phyloP scores from a whole-genome alignment of 371 early-diverging fungal genomes.

The Mucor irregularis region DNA sequence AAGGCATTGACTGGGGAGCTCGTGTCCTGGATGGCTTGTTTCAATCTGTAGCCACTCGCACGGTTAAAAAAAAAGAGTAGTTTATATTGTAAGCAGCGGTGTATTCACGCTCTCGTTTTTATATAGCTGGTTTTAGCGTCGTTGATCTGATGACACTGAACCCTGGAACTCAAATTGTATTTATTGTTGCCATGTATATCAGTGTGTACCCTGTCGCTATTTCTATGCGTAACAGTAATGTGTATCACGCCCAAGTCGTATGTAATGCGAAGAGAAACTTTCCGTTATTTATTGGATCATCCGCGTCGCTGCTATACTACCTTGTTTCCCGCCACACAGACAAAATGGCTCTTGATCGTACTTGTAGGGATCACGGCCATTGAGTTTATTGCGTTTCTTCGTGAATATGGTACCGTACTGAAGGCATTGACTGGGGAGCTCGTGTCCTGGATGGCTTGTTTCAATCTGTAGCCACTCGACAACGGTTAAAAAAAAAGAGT shows the following conservation, averaged over 20 bases:
- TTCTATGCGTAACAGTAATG: constrained; percentile 43
- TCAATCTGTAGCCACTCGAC: constrained; percentile 44
- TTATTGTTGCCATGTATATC: constrained; percentile 42
- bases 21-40: constrained; percentile 38
- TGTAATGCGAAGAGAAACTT: constrained; percentile 34
- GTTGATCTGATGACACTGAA: constrained; percentile 32
- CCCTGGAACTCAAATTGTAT: constrained; percentile 31
- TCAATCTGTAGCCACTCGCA: constrained; percentile 45
- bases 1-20: constrained; percentile 28
- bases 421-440: constrained; percentile 28
- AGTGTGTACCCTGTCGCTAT: constrained; percentile 41
- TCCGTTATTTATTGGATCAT: constrained; percentile 40
- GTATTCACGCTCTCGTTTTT: neutral
- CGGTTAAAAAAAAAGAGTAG: constrained; percentile 19
- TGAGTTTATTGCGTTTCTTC: constrained; percentile 33
- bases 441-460: constrained; percentile 38
- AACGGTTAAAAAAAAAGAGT: constrained; percentile 25
- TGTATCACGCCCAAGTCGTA: constrained; percentile 37
- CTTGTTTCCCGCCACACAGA: constrained; percentile 40
- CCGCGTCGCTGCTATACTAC: constrained; percentile 50
- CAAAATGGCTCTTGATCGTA: constrained; percentile 42
- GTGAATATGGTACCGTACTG: constrained; percentile 38
- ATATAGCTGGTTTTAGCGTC: constrained; percentile 31
- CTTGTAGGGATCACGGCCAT: constrained; percentile 31
- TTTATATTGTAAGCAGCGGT: neutral